Evolutionary conservation across 164 flowering plant species (phyloP).

Genomic region (Stephania cephalantha): DNA sequence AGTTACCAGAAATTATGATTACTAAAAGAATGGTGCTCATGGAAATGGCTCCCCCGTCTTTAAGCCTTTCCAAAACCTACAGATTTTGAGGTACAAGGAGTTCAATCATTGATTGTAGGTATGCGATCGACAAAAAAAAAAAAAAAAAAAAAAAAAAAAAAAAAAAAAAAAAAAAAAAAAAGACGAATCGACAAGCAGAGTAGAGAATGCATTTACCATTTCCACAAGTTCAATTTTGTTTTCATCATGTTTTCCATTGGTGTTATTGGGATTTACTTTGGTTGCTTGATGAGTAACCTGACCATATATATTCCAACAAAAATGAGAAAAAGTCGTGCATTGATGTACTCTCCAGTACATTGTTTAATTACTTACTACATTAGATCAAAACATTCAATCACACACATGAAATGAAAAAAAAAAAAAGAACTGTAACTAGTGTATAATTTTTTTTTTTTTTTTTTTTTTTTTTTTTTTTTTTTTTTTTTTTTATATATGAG

Average conservation of each 20-base stretch:
- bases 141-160: too few species aligned
- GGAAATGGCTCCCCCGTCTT: not conserved
- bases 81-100: not conserved
- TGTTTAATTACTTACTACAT: too few species aligned
- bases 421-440: too few species aligned
- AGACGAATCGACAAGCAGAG: not conserved
- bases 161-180: too few species aligned
- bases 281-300: not conserved
- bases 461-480: too few species aligned
- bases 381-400: too few species aligned
- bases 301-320: not conserved
- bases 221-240: not conserved
- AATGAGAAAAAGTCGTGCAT: too few species aligned
- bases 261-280: not conserved
- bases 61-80: not conserved
- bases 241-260: not conserved
- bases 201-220: not conserved
- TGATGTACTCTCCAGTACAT: too few species aligned
- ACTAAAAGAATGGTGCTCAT: not conserved
- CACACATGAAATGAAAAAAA: too few species aligned
- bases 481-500: too few species aligned
- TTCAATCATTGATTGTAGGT: not conserved
- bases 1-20: not conserved
- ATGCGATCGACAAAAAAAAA: too few species aligned
- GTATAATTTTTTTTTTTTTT: too few species aligned